Conservation (phyloP, 129 eudicot species). For the Tagetes erecta region DNA sequence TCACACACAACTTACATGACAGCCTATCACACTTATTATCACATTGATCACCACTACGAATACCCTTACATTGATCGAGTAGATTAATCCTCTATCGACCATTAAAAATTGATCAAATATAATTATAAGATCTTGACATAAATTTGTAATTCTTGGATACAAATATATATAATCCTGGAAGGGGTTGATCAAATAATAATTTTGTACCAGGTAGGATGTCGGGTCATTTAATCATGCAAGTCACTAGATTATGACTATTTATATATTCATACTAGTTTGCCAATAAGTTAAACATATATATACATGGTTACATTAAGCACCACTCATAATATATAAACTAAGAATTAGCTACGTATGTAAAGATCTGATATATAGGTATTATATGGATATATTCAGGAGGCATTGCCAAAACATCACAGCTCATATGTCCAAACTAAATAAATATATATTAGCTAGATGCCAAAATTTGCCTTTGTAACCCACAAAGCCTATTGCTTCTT, state of each 20-base stretch:
- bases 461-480: slow-evolving; percentile 13
- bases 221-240: neutral
- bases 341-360: neutral
- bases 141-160: too few relatives aligned
- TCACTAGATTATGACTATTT: too few relatives aligned
- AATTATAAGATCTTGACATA: too few relatives aligned
- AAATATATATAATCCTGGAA: too few relatives aligned
- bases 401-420: slow-evolving; percentile 25
- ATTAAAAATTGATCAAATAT: too few relatives aligned
- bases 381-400: neutral
- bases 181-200: neutral
- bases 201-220: neutral
- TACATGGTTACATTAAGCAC: neutral
- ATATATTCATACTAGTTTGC: neutral
- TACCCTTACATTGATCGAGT: too few relatives aligned
- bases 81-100: too few relatives aligned
- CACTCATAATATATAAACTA: slow-evolving; percentile 10
- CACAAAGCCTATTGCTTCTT: neutral
- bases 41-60: too few relatives aligned
- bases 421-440: slow-evolving; percentile 15
- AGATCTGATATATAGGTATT: slow-evolving; percentile 7
- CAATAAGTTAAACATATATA: neutral
- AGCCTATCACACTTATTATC: too few relatives aligned
- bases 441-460: slow-evolving; percentile 2
- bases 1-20: too few relatives aligned